These are phyloP conservation scores for Solanum chilense DNA, from an alignment of 257 asterid species.

Conservation along the genomic window DNA sequence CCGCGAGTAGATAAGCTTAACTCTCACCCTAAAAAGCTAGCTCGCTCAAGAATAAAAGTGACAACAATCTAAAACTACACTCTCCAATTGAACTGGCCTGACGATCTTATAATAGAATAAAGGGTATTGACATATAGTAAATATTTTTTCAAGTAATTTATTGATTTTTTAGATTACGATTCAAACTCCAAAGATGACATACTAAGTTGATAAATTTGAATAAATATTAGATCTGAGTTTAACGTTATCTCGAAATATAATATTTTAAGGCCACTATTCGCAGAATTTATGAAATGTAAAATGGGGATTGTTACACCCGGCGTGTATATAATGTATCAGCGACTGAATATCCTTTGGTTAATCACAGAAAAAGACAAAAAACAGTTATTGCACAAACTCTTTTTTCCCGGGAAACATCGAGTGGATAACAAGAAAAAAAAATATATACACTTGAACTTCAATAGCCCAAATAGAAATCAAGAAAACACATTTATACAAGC, in stretches of 20 bases:
- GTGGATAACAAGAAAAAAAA: not conserved
- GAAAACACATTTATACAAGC: not conserved
- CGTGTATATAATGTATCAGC: not conserved
- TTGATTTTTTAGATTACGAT: fast-evolving
- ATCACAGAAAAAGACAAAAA: not conserved
- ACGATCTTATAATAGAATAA: fast-evolving
- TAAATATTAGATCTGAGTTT: not conserved
- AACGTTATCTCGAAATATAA: not conserved
- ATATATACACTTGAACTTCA: not conserved
- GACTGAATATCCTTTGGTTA: not conserved
- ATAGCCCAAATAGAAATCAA: not conserved
- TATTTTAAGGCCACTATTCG: not conserved
- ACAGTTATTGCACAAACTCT: not conserved
- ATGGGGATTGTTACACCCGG: not conserved
- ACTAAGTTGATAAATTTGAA: not conserved
- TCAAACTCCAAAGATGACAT: not conserved
- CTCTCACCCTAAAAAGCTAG: fast-evolving
- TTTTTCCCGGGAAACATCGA: not conserved
- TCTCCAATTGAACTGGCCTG: not conserved
- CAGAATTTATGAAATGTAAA: not conserved
- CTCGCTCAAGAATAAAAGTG: too few relatives aligned
- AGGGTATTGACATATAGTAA: too few relatives aligned
- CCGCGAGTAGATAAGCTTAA: too few relatives aligned
- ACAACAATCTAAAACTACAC: not conserved
- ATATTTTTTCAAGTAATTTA: not conserved